phyloP scores from a whole-genome alignment of 139 green algal genomes.

The Coelastrella sp. region DNA sequence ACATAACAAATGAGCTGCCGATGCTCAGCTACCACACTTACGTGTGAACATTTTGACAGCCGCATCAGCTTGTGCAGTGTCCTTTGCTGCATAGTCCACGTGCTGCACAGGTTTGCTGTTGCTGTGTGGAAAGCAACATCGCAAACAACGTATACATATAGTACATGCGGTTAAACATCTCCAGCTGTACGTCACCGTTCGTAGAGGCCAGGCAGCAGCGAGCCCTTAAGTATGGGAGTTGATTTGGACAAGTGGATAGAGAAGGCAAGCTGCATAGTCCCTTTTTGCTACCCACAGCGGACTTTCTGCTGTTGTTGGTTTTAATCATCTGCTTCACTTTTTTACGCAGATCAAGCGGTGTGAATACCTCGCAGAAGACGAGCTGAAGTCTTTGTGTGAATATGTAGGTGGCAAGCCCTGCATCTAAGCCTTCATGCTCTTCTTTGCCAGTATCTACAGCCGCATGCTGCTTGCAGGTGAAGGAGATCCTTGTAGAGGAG shows the following conservation, averaged over 20 bases:
- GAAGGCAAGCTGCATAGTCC: constrained; percentile 60
- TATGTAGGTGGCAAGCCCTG: constrained; percentile 69
- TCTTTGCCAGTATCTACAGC: background rate
- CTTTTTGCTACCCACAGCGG: background rate
- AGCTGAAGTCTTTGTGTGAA: constrained; percentile 97
- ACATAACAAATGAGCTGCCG: too few relatives aligned
- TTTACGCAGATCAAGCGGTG: constrained; percentile 73
- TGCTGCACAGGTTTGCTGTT: too few relatives aligned
- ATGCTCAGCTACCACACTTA: too few relatives aligned
- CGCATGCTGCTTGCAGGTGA: constrained; percentile 75
- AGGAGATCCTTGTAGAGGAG: constrained; percentile 99
- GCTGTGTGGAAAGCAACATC: too few relatives aligned
- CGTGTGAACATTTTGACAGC: too few relatives aligned
- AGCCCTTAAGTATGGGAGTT: background rate
- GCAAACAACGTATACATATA: too few relatives aligned
- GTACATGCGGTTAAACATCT: too few relatives aligned
- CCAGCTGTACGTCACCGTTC: too few relatives aligned
- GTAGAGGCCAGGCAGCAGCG: background rate
- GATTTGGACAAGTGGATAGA: constrained; percentile 94
- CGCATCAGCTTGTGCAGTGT: too few relatives aligned
- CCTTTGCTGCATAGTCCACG: too few relatives aligned
- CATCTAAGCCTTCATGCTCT: background rate
- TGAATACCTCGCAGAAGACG: constrained; percentile 94
- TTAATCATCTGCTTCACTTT: too few relatives aligned
- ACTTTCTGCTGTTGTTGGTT: background rate